Evolutionary conservation across 352 stramenopile species (phyloP).

Genomic region (Globisporangium uncinulatum): DNA sequence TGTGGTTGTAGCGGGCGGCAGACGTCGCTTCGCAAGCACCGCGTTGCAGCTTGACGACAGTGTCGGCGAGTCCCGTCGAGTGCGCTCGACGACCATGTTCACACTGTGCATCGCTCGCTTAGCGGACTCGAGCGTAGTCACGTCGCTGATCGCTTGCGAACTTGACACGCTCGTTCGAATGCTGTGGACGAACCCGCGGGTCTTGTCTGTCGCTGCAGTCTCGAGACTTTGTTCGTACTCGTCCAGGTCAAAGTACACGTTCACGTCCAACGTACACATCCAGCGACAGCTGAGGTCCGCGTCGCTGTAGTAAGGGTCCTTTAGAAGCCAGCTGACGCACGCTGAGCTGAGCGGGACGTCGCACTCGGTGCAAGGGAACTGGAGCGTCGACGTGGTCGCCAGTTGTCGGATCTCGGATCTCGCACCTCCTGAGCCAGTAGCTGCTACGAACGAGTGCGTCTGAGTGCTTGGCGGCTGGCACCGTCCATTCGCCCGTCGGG

Average conservation of each 20-base stretch:
- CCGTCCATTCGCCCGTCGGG: conserved; percentile 16
- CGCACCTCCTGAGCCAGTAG: background rate
- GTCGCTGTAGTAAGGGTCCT: background rate
- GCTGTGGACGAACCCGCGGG: conserved; percentile 1
- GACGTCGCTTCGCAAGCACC: background rate
- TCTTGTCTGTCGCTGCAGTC: background rate
- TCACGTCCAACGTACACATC: conserved; percentile 13
- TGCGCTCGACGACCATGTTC: conserved; percentile 2
- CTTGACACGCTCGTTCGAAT: conserved; percentile 8
- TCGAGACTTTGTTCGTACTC: conserved; percentile 30
- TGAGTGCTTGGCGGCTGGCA: conserved; percentile 7
- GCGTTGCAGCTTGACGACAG: background rate
- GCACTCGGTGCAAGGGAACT: conserved; percentile 27
- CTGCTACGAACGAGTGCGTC: background rate
- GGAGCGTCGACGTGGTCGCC: conserved; percentile 8
- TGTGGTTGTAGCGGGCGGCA: background rate
- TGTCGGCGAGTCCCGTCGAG: background rate
- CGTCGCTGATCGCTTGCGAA: conserved; percentile 6
- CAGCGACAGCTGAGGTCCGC: background rate
- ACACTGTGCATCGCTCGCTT: background rate
- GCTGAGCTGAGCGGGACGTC: conserved; percentile 30
- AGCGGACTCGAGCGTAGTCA: conserved; percentile 1
- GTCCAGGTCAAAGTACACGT: conserved; percentile 31
- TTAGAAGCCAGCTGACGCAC: conserved; percentile 28
- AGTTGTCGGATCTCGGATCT: conserved; percentile 25